Evolutionary conservation across 305 asterid genomes (phyloP), one percentile per base, ranked within the genome.

Genomic region (Solanum hybrid): DNA sequence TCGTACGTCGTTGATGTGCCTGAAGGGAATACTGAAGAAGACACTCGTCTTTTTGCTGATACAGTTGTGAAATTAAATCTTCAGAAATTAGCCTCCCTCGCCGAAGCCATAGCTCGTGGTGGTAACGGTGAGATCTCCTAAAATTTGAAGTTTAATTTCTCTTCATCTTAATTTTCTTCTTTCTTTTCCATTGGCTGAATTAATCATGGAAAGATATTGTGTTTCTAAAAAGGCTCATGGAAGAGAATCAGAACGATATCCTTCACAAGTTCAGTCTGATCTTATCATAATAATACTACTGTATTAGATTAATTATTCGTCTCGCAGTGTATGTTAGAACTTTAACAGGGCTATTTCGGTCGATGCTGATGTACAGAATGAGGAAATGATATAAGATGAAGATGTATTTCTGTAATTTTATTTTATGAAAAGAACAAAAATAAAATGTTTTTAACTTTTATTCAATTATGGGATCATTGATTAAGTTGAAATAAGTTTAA

Each of bases 1-100:
- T 94, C 97, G 11, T 96, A 96, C 90, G 94, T 94, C 10, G 98
- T 95, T 89, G 98, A 96, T 88, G 94, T 94, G 90, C 98, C 98
- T 91, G 96, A 95, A 78, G 98, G 98, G 84, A 96, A 96, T 89
- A 93, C 95, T 76, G 98, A 95, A 90, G 98, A 95, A 91, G 98
- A 95, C 88, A 94, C 97, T 33, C 94, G 96, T 84, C 94, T 94
- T 80, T 95, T 95, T 80, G 97, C 98, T 37, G 98, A 95, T 89
- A 95, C 98, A 15, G 95, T 95, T 65, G 95, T 95, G 7, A 94
- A 92, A 88, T 87, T 95, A 90, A 95, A 95, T 91, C 96, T 95
- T 0, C 98, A 95, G 91, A 95, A 94, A 89, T 79, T 95, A 92
- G 98, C 95, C 6, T 91, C 96, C 31, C 89, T 92, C 22, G 87